Conservation (phyloP, 495 filamentous ascomycete species). For the Alectoria sarmentosa region DNA sequence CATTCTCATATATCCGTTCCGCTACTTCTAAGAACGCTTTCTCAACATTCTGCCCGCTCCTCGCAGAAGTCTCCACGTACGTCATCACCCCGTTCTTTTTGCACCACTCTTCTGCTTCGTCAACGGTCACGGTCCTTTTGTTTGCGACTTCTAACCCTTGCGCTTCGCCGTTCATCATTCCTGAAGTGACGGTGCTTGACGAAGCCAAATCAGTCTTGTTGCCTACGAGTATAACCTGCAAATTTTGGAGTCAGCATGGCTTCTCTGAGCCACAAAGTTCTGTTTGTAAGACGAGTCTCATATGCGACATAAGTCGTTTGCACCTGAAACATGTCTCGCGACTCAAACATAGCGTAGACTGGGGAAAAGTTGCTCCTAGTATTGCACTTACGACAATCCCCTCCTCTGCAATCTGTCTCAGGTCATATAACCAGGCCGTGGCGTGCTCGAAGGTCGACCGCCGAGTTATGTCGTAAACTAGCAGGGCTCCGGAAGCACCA, state of each 20-base stretch:
- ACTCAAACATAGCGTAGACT: too few relatives aligned
- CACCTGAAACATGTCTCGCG: too few relatives aligned
- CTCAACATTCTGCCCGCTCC: conserved; percentile 89
- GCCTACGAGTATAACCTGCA: conserved; percentile 88
- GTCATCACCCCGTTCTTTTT: conserved; percentile 69
- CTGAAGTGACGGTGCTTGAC: conserved; percentile 20
- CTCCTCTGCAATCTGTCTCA: conserved; percentile 86
- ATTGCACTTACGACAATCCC: conserved; percentile 88
- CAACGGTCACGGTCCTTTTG: conserved; percentile 65
- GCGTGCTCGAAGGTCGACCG: conserved; percentile 77
- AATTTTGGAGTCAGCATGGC: too few relatives aligned
- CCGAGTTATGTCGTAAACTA: conserved; percentile 92
- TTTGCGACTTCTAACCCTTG: conserved; percentile 39
- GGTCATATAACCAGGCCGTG: conserved; percentile 85
- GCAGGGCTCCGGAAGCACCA: conserved; percentile 72
- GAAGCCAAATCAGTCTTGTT: conserved; percentile 83
- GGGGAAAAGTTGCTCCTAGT: too few relatives aligned
- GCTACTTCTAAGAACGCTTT: conserved; percentile 87
- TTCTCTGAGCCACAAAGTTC: too few relatives aligned
- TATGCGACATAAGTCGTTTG: too few relatives aligned
- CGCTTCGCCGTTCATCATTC: background rate
- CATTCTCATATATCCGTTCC: conserved; percentile 89
- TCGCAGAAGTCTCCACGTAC: conserved; percentile 95
- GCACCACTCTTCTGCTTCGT: conserved; percentile 87
- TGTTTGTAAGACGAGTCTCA: too few relatives aligned